Evolutionary conservation across 2,329 filamentous ascomycete genomes (phyloP), one percentile per base, ranked within the genome.

Genomic region (Chrysosporium keratinophilum): DNA sequence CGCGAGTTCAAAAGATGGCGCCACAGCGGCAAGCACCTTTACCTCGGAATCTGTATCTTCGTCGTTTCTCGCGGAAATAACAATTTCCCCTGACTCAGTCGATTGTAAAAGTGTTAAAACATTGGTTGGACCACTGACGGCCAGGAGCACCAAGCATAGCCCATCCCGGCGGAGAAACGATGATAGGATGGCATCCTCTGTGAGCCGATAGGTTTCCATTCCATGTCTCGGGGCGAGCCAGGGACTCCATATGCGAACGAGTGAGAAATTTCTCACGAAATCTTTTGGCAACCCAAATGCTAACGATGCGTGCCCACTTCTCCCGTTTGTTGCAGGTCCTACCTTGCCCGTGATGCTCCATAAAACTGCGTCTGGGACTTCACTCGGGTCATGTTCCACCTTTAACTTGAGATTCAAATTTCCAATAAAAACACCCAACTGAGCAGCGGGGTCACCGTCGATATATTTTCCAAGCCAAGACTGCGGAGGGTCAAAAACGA

Each of bases 211-310:
- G 0, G 71, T 71, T 2, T 73, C 69, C 57, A 79, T 82, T 11
- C 90, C 90, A 66, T 96, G 90, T 39, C 88, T 77, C n/a, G 91
- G 91, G 6, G 85, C 88, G 10, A 95, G 73, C 91, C 91, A 97
- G 1, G 89, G 85, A 34, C 78, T 79, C 81, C 84, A 93, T 2
- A 87, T 74, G 15, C 89, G 81, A 4, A 94, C 83, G 11, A 95
- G 71, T 6, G 87, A 82, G 65, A 95, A 91, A 82, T 88, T 95
- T 61, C 85, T 83, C 64, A 78, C 77, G 49, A 79, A 69, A 41
- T 79, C 78, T 62, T 78, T 83, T 0, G 87, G 84, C 1, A 71
- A 70, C 0, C 88, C 88, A 0, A 94, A 69, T 1, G 72, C 68
- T 31, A 82, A 66, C 46, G 77, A 72, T 31, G 75, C 77, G 52